These are phyloP conservation scores for Grigorovia yakushimaensis DNA, from an alignment of 805 yeast species.

Conservation along the genomic window DNA sequence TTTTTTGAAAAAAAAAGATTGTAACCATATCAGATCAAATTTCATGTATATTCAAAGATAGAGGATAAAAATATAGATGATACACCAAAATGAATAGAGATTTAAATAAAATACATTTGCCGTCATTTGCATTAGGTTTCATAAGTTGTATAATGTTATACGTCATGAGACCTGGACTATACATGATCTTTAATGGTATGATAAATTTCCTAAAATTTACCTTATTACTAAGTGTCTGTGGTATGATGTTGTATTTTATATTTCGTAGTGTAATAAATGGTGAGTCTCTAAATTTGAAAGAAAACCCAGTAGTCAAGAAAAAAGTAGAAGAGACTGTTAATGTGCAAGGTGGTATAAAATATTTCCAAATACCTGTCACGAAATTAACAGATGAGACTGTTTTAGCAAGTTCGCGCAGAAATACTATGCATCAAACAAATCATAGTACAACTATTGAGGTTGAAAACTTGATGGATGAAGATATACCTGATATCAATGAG, in stretches of 20 bases:
- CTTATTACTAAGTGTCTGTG: background rate
- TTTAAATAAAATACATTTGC: slow-evolving; percentile 1
- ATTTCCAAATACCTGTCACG: slow-evolving; percentile 20
- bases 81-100: background rate
- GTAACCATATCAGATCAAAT: too few species aligned
- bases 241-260: background rate
- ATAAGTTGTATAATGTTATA: slow-evolving; percentile 2
- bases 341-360: slow-evolving; percentile 12
- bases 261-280: slow-evolving; percentile 1
- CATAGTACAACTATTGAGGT: too few species aligned
- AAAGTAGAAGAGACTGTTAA: background rate
- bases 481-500: background rate
- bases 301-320: background rate
- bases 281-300: background rate
- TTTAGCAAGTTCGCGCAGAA: background rate
- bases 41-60: too few species aligned
- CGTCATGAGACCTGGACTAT: slow-evolving; percentile 3
- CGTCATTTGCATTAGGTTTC: slow-evolving; percentile 6
- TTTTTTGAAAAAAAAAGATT: too few species aligned
- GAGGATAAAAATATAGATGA: too few species aligned
- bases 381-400: slow-evolving; percentile 7
- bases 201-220: slow-evolving; percentile 11
- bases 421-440: background rate
- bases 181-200: slow-evolving; percentile 14
- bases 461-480: background rate